Evolutionary conservation across 1,139 yeast species (phyloP), one percentile per base, ranked within the genome.

Genomic region (Hemisphaericaspora lyxosophila): DNA sequence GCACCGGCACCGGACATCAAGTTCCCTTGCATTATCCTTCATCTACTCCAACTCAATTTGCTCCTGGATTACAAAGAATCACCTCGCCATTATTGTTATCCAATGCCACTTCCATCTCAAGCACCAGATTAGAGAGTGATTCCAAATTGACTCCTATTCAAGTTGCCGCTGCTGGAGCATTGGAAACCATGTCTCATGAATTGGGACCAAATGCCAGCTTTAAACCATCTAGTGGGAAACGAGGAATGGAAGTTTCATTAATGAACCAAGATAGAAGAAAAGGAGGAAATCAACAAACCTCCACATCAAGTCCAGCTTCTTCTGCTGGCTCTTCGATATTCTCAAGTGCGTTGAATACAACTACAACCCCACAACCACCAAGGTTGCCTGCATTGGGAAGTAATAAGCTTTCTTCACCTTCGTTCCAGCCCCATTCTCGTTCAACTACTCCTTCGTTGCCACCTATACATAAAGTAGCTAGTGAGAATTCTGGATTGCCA

Each of bases 1-100:
- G n/a, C n/a, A 7, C 19, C 5, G 26, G 26, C 11, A 2, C 7
- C 17, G 27, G 25, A 5, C 70, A 65, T 33, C 73, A 76, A 34
- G 73, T 70, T 3, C 84, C 85, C 9, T 61, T 81, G 33, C 83
- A 80, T 54, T 81, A 80, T 53, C 87, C 87, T 6, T 70, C 79
- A 4, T 78, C 85, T 2, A 80, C 85, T 1, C 87, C 87, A 16
- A 75, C 85, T 1, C 85, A 80, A 51, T 81, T 78, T 66, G 85
- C 85, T 24, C 79, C 84, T 0, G 82, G 82, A 29, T 60, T 80
- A 41, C 77, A 76, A 47, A 59, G 81, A 35, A 80, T 81, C 41
- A 81, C 86, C 0, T 80, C 85, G 9, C 87, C 87, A 0, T 62
- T 81, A 40, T 59, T 81, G 42, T 65, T 81, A 32, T 67, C 73